These are phyloP conservation scores for Clitopilus passeckerianus DNA, from an alignment of 768 basidiomycete genomes.

Conservation along the genomic window DNA sequence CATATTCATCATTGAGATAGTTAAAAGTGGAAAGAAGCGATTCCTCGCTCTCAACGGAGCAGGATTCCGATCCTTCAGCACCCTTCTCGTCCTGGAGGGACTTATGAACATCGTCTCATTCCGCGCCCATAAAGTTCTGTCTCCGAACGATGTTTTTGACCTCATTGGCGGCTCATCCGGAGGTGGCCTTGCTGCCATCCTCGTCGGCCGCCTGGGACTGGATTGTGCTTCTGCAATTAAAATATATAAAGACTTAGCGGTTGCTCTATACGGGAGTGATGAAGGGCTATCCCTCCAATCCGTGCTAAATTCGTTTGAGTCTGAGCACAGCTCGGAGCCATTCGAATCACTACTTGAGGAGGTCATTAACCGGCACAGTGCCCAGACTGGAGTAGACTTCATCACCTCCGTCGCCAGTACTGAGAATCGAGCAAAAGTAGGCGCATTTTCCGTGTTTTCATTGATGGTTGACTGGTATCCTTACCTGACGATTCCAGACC, in stretches of 20 bases:
- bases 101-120: slow-evolving; percentile 14
- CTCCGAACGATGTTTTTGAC: slow-evolving; percentile 24
- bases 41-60: slow-evolving; percentile 22
- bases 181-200: slow-evolving; percentile 20
- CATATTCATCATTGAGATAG: background rate
- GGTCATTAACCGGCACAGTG: background rate
- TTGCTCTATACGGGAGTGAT: slow-evolving; percentile 9
- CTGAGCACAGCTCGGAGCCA: slow-evolving; percentile 1
- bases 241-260: slow-evolving; percentile 13
- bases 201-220: slow-evolving; percentile 21
- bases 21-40: slow-evolving; percentile 7
- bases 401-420: no score
- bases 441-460: no score
- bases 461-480: no score
- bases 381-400: background rate
- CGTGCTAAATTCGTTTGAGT: slow-evolving; percentile 6
- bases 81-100: slow-evolving; percentile 16
- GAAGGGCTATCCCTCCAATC: slow-evolving; percentile 9
- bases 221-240: slow-evolving; percentile 19
- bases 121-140: slow-evolving; percentile 11
- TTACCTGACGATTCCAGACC: slow-evolving; percentile 4
- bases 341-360: slow-evolving; percentile 1
- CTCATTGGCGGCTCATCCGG: slow-evolving; percentile 23
- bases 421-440: no score
- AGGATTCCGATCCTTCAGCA: slow-evolving; percentile 19